Evolutionary conservation across 2,329 filamentous ascomycete species (phyloP).

Genomic region (Nemania bipapillata): DNA sequence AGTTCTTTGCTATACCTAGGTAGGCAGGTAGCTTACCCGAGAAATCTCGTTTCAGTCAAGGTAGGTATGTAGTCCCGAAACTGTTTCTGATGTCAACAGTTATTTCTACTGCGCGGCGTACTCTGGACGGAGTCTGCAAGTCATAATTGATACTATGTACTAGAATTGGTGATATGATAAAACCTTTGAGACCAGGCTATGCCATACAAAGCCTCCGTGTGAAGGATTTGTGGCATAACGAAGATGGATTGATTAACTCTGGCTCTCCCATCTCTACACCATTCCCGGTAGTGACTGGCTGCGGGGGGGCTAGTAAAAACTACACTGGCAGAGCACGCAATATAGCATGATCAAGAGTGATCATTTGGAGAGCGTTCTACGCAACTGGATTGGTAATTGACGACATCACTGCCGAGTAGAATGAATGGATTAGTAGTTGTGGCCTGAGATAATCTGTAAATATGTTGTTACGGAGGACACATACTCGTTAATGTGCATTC

Average conservation of each 20-base stretch:
- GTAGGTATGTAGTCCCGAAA: background rate
- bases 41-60: conserved; percentile 11
- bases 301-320: conserved; percentile 1
- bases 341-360: conserved; percentile 33
- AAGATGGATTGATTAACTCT: background rate
- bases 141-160: too few relatives aligned
- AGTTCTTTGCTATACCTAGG: conserved; percentile 27
- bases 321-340: conserved; percentile 33
- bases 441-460: background rate
- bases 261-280: background rate
- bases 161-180: background rate
- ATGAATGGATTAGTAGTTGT: conserved; percentile 4
- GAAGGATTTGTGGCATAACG: background rate
- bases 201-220: background rate
- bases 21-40: conserved; percentile 16
- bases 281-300: background rate
- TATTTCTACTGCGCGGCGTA: background rate
- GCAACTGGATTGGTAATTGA: conserved; percentile 32
- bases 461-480: background rate
- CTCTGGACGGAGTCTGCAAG: too few relatives aligned
- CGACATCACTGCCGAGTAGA: background rate
- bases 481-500: background rate
- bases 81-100: conserved; percentile 8
- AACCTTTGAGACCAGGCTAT: background rate
- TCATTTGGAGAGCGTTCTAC: conserved; percentile 20